Evolutionary conservation across 306 rosid species (phyloP), one percentile per base, ranked within the genome.

Genomic region (Pachyrhizus erosus): DNA sequence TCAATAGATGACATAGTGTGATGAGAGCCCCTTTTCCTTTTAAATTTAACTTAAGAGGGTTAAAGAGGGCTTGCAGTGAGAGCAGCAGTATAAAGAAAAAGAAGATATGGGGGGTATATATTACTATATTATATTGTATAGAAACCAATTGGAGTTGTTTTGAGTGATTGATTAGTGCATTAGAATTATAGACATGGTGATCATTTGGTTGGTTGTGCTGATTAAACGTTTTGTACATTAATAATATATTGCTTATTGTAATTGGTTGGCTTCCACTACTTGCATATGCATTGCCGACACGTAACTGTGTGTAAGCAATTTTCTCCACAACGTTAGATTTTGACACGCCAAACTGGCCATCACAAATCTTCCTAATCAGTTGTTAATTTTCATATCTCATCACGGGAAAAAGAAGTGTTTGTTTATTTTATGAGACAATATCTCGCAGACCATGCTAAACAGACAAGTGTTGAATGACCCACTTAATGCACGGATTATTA

Each of bases 1-100:
- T 40, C 69, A 71, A 78, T 79, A 12, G 77, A 52, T 80, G 84
- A 43, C 76, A 52, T 81, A 60, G 52, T 82, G 15, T 40, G n/a
- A 64, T 46, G 52, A 78, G 86, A 75, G 89, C 68, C 73, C 86
- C 89, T 81, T 54, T 55, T 70, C 90, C 73, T 81, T 79, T 82
- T 74, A 70, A 75, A 45, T 81, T 51, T 18, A 23, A 61, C 42
- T 42, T 69, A 40, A 40, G 72, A 87, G 82, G 82, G 65, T 86
- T 39, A 82, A 58, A 24, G 39, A 79, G 49, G 77, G 80, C 68
- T 76, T 51, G 76, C 70, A 31, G 0, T 89, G 70, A 51, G 51
- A 26, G 5, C 11, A 72, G 72, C 11, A 73, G 82, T 71, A 85
- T 80, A 83, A 24, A 67, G 39, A 67, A 68, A 54, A 65, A 37